Base-by-base conservation (phyloP, 331 rosid species). In the Erythrophleum ivorense region DNA sequence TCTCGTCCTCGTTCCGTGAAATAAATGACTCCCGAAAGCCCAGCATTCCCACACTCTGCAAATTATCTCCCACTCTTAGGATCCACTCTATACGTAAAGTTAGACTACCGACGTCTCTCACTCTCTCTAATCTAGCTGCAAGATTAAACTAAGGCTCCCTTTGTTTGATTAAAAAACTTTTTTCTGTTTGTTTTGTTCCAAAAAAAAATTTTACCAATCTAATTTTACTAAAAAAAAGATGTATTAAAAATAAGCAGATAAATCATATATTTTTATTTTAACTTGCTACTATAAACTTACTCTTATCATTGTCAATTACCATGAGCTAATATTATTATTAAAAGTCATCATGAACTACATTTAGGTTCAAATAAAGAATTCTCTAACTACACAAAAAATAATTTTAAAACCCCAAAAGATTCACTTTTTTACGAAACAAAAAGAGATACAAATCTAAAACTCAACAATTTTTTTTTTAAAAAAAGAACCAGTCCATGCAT, bases 1-100 rank as follows among this genome's bases (percentile, higher is more conserved):
- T 94, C 97, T 82, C 95, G 86, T 77, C 92, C 97, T 93, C 97
- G 99, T 85, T 88, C 31, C 60, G 68, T 81, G 85, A 84, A 88
- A 85, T 79, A 78, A 80, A 88, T 96, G 99, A 91, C 92, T 80
- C 95, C 98, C 88, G 84, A 91, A 92, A 89, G 90, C 92, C 97
- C 98, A 92, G 92, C 98, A 96, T 92, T 90, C 92, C 97, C 98
- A 96, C 97, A 92, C 99, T 73, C 91, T 80, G 79, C 86, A 90
- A 91, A 88, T 90, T 90, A 91, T 89, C 90, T 90, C 89, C 76
- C 80, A 86, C 64, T 79, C 93, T 87, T 85, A 77, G 82, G 76
- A 88, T 88, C 86, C 81, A 90, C 87, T 88, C 84, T 83, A 69
- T 69, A 93, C 90, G 91, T 89, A 89, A 94, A 94, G 90, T 86